A percentile compares a stretch with the other conserved stretches of the same genome.
phyloP scores from a whole-genome alignment of 192 early-diverging fungal species.

The Funneliformis geosporum region DNA sequence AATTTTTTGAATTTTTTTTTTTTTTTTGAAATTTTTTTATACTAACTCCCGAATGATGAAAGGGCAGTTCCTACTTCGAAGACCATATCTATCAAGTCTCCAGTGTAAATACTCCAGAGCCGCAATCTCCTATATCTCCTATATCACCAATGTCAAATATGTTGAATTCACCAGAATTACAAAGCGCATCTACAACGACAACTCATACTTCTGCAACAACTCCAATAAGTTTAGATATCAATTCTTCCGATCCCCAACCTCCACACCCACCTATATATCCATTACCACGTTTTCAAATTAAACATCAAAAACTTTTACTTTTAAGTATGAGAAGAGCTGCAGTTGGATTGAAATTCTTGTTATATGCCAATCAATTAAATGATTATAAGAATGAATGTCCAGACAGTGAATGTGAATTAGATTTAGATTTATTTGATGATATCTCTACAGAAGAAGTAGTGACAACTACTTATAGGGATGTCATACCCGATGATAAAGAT shows the following conservation, averaged over 20 bases:
- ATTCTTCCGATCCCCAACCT: background rate
- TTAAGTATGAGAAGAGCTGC: slow-evolving; percentile 26
- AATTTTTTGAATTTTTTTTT: background rate
- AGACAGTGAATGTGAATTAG: slow-evolving; percentile 21
- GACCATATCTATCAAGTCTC: slow-evolving; percentile 5
- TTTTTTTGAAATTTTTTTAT: background rate
- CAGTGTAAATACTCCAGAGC: background rate
- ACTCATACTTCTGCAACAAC: background rate
- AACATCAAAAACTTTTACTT: slow-evolving; percentile 25
- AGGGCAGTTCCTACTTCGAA: slow-evolving; percentile 32
- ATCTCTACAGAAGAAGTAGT: background rate
- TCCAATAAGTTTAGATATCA: background rate
- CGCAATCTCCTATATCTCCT: background rate
- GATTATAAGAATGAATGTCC: slow-evolving; percentile 28
- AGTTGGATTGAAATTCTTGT: slow-evolving; percentile 32
- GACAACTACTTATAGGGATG: background rate
- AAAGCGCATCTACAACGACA: slow-evolving; percentile 12
- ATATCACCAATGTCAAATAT: background rate
- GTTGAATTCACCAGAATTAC: background rate
- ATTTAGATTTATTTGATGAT: slow-evolving; percentile 24
- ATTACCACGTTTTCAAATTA: slow-evolving; percentile 6
- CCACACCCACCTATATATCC: slow-evolving; percentile 1
- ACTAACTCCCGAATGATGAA: slow-evolving; percentile 3
- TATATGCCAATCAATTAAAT: slow-evolving; percentile 33
- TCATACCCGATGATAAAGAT: background rate